Percentiles rank a stretch among this genome's conserved stretches.
Conservation (phyloP, 192 early-diverging fungal genomes). For the Coemansia interrupta region DNA sequence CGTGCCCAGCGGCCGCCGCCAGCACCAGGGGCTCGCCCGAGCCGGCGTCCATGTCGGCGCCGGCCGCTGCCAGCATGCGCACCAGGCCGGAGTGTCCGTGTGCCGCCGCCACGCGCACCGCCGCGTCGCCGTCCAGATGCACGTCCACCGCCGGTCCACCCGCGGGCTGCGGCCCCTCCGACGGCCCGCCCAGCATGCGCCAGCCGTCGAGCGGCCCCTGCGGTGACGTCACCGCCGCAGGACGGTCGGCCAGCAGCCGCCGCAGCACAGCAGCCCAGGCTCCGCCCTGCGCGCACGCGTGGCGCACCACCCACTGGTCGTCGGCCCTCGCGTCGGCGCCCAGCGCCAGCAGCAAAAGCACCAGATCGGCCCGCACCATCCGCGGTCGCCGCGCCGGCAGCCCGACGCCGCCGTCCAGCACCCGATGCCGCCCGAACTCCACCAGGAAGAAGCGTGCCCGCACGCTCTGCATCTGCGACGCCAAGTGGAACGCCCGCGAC, state of each 20-base stretch:
- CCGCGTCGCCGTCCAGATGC: constrained; percentile 27
- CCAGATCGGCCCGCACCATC: constrained; percentile 28
- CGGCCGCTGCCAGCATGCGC: constrained; percentile 21
- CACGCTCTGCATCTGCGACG: constrained; percentile 32
- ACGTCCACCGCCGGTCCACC: constrained; percentile 22
- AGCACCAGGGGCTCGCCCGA: constrained; percentile 36
- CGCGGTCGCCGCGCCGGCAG: constrained; percentile 33
- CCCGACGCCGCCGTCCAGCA: constrained; percentile 39
- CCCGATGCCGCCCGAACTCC: constrained; percentile 36
- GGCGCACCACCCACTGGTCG: constrained; percentile 51
- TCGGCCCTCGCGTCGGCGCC: constrained; percentile 47
- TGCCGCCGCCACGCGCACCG: constrained; percentile 32
- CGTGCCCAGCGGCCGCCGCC: constrained; percentile 25
- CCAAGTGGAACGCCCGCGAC: constrained; percentile 31
- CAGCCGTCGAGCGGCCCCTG: background rate
- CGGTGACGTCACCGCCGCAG: background rate
- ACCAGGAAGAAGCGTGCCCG: constrained; percentile 41
- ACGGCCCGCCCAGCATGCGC: constrained; percentile 34
- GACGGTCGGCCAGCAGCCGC: constrained; percentile 21
- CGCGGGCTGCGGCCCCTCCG: background rate
- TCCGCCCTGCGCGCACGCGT: constrained; percentile 22
- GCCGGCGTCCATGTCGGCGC: constrained; percentile 20
- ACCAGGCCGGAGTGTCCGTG: constrained; percentile 21
- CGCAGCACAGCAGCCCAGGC: constrained; percentile 35
- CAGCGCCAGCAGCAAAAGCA: constrained; percentile 46